Base-by-base conservation (phyloP, 2,329 filamentous ascomycete species). In the Paecilomyces niveus region DNA sequence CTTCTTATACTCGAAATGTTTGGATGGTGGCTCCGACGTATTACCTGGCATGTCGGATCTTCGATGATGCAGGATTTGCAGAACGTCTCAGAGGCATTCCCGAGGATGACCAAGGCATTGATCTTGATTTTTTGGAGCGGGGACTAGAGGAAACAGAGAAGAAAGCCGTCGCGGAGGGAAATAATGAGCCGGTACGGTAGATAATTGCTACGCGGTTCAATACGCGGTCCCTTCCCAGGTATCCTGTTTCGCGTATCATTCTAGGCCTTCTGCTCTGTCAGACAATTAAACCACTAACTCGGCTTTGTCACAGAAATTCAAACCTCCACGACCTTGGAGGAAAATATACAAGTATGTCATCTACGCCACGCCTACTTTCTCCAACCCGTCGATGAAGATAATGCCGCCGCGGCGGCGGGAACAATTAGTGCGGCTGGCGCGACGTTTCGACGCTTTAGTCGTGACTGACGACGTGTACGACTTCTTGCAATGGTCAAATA, bases 381-480 rank as follows among this genome's bases (percentile, higher is more conserved):
- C 90, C 54, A 97, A 97, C 69, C 94, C 94, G 0, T 92, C 89
- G 0, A 90, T 88, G 31, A 88, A 88, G 68, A 92, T 90, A 2
- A 93, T 95, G 86, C 85, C 87, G 13, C 73, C 91, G 3, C 70
- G 74, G 18, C 83, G 88, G 29, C 83, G 94, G 3, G 76, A 86
- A 62, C 78, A 78, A 10, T 81, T 97, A 3, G 85, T 97, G 24
- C 77, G 79, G n/a, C 74, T 97, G 6, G 93, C 93, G 0, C 83
- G 93, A 58, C 80, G 86, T 59, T 85, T 88, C 70, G 87, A 97
- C 71, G 90, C 90, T 6, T 81, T 97, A n/a, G 75, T 97, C 57
- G 81, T 97, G 29, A 85, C 85, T 54, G 93, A 97, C 75, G 94
- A 99, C 72, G 92, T 97, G 9, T 99, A 99, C 70, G 93, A 97